Conservation (phyloP, 1,284 basidiomycete genomes). For the Rhodotorula glutinis region DNA sequence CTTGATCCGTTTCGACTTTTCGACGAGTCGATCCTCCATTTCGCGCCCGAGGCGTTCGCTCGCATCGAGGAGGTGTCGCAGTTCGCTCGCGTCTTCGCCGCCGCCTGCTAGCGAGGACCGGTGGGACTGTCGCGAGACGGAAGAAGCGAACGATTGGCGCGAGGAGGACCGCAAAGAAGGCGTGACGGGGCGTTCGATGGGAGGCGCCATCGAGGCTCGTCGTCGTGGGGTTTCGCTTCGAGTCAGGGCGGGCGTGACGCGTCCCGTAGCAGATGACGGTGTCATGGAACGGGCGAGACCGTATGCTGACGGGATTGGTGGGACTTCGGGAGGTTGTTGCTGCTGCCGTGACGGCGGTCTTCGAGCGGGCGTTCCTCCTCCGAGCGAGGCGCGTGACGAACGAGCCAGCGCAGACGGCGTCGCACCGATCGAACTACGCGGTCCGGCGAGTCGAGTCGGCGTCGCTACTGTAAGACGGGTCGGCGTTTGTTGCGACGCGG, state of each 20-base stretch:
- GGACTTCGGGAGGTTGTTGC: constrained; percentile 20
- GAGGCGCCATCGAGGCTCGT: constrained; percentile 7
- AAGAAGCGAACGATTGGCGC: constrained; percentile 33
- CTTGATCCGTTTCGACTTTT: constrained; percentile 14
- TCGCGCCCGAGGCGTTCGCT: constrained; percentile 51
- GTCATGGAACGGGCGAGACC: constrained; percentile 25
- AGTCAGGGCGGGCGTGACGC: too few species aligned
- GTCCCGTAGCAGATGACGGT: not conserved
- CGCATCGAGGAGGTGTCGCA: constrained; percentile 40
- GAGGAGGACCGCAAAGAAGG: constrained; percentile 22
- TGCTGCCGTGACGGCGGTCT: constrained; percentile 26
- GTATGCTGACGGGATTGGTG: constrained; percentile 33
- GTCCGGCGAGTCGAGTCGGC: constrained; percentile 31
- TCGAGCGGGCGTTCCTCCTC: constrained; percentile 15
- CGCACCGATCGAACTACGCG: constrained; percentile 23
- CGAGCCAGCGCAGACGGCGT: not conserved
- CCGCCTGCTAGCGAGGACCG: constrained; percentile 49
- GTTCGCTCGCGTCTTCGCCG: constrained; percentile 50
- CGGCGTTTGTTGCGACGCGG: too few species aligned
- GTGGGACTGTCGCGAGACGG: constrained; percentile 22
- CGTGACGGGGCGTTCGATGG: constrained; percentile 12
- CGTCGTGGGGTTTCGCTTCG: not conserved
- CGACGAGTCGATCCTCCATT: constrained; percentile 30
- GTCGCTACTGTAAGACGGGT: constrained; percentile 48
- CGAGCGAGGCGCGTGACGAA: constrained; percentile 16